Conservation (phyloP, 2,329 filamentous ascomycete species). For the Calycina herbarum region DNA sequence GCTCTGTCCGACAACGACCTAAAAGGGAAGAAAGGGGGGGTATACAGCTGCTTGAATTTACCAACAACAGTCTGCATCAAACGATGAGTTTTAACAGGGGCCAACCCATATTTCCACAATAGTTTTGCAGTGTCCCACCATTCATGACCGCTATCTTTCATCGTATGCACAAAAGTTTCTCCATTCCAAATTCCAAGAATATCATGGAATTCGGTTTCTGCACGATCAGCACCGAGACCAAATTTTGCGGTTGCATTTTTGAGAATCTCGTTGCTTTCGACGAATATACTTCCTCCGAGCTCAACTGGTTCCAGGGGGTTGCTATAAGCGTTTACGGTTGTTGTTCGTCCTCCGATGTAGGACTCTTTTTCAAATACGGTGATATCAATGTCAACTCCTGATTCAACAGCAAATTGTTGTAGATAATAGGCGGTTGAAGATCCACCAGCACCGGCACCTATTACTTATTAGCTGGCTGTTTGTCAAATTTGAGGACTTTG, state of each 20-base stretch:
- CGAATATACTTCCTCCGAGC: slow-evolving; percentile 89
- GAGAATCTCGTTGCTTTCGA: slow-evolving; percentile 80
- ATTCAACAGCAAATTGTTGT: slow-evolving; percentile 64
- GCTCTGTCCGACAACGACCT: slow-evolving; percentile 68
- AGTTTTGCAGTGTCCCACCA: slow-evolving; percentile 84
- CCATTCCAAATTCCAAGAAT: slow-evolving; percentile 85
- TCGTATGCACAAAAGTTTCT: slow-evolving; percentile 66
- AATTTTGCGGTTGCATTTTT: slow-evolving; percentile 71
- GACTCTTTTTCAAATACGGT: slow-evolving; percentile 81
- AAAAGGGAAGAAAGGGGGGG: slow-evolving; percentile 82
- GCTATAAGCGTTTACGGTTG: slow-evolving; percentile 77
- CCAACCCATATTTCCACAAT: slow-evolving; percentile 80
- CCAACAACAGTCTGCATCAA: slow-evolving; percentile 71
- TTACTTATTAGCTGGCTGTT: slow-evolving; percentile 9
- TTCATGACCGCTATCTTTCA: slow-evolving; percentile 56
- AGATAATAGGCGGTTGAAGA: slow-evolving; percentile 86
- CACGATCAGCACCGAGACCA: slow-evolving; percentile 57
- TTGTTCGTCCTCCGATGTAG: slow-evolving; percentile 81
- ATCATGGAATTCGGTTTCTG: slow-evolving; percentile 44
- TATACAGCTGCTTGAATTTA: slow-evolving; percentile 78
- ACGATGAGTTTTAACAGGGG: slow-evolving; percentile 71
- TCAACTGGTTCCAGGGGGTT: slow-evolving; percentile 71
- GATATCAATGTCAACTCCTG: slow-evolving; percentile 66
- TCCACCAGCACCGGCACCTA: slow-evolving; percentile 87
- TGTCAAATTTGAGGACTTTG: background rate